A percentile compares a stretch with the other conserved stretches of the same genome.
Evolutionary conservation across 2,329 filamentous ascomycete genomes (phyloP).

Genomic region (Colletotrichum chlorophyti): DNA sequence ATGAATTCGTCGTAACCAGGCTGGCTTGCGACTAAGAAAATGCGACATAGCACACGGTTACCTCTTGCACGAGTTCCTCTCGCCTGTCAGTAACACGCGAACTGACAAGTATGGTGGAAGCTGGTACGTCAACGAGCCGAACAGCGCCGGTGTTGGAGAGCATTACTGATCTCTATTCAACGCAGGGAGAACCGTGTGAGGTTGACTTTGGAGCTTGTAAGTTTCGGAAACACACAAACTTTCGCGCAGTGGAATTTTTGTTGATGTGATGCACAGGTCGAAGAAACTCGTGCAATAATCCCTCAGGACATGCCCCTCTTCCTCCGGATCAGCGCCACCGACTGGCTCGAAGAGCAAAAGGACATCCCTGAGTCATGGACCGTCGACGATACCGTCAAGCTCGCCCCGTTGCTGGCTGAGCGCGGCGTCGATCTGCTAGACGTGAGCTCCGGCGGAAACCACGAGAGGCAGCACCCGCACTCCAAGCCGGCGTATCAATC

Average conservation of each 20-base stretch:
- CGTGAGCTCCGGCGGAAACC: constrained; percentile 68
- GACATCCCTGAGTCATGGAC: constrained; percentile 70
- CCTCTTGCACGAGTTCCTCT: constrained; percentile 59
- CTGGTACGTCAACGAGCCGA: constrained; percentile 30
- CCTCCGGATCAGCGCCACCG: constrained; percentile 73
- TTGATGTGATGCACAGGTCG: constrained; percentile 43
- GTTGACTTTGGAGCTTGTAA: constrained; percentile 63
- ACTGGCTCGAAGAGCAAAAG: constrained; percentile 72
- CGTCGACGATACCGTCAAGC: constrained; percentile 64
- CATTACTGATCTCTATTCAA: not conserved
- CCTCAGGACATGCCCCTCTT: constrained; percentile 75
- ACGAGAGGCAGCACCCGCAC: constrained; percentile 59
- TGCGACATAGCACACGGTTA: constrained; percentile 54
- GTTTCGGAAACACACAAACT: not conserved
- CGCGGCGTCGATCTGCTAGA: constrained; percentile 74
- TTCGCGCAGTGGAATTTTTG: too few species aligned
- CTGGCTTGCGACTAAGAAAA: not conserved
- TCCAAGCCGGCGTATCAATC: constrained; percentile 69
- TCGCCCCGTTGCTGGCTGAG: constrained; percentile 68
- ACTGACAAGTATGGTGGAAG: constrained; percentile 54
- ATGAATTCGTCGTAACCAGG: too few species aligned
- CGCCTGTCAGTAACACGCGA: constrained; percentile 53
- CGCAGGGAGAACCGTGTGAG: constrained; percentile 47
- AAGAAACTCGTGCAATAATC: constrained; percentile 66
- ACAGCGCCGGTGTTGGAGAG: not conserved